Evolutionary conservation across 345 rosid species (phyloP).

Genomic region (Linum trigynum): DNA sequence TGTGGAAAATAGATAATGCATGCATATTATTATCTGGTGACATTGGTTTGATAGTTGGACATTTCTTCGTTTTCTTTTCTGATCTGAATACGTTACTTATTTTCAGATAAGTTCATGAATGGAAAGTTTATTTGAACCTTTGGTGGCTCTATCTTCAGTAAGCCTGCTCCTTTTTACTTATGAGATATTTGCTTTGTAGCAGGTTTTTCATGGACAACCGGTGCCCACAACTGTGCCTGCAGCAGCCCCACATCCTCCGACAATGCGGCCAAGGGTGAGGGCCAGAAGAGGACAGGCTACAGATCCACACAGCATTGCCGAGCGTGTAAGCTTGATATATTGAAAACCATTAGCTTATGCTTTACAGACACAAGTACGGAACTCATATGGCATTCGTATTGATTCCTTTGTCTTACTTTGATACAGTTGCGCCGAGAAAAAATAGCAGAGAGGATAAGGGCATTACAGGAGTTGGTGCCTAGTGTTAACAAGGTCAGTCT

Average conservation of each 20-base stretch:
- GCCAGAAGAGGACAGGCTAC: slow-evolving; percentile 99
- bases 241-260: slow-evolving; percentile 78
- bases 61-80: neutral
- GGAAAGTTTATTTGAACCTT: neutral
- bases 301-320: slow-evolving; percentile 99
- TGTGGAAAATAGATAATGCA: too few relatives aligned
- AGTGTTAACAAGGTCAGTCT: slow-evolving; percentile 81
- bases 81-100: too few relatives aligned
- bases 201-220: slow-evolving; percentile 93
- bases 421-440: slow-evolving; percentile 89
- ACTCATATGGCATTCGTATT: neutral
- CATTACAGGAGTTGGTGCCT: slow-evolving; percentile 94
- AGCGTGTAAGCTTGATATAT: slow-evolving; percentile 43
- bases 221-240: slow-evolving; percentile 49
- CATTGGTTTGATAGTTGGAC: neutral
- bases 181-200: slow-evolving; percentile 15
- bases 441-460: slow-evolving; percentile 97
- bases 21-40: too few relatives aligned
- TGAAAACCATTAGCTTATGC: slow-evolving; percentile 1
- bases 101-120: too few relatives aligned
- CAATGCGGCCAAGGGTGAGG: slow-evolving; percentile 91
- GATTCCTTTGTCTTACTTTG: slow-evolving; percentile 12
- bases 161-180: neutral
- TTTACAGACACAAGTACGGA: neutral
- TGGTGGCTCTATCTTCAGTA: neutral